These are phyloP conservation scores for Gyrodon lividus DNA, from an alignment of 768 basidiomycete species.

Conservation along the genomic window DNA sequence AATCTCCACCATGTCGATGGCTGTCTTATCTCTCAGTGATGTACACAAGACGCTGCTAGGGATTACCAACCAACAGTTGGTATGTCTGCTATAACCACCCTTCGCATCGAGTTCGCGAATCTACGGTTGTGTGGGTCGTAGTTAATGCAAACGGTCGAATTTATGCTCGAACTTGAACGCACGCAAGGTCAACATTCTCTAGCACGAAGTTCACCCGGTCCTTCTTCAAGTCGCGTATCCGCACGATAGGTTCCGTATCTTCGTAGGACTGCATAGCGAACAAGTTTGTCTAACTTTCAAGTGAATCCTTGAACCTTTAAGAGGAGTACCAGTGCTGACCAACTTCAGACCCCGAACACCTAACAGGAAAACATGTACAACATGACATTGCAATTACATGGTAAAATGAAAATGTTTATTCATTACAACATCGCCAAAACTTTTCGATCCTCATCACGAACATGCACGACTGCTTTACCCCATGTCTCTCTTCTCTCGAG, in stretches of 20 bases:
- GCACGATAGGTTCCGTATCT: slow-evolving; percentile 62
- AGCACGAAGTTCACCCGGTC: slow-evolving; percentile 90
- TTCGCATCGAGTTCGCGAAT: slow-evolving; percentile 90
- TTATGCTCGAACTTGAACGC: slow-evolving; percentile 31
- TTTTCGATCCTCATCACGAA: slow-evolving; percentile 50
- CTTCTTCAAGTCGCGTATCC: slow-evolving; percentile 80
- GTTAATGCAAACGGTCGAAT: slow-evolving; percentile 7
- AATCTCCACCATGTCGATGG: slow-evolving; percentile 96
- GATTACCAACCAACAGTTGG: slow-evolving; percentile 82
- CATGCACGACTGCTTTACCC: slow-evolving; percentile 80
- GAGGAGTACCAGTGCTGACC: too few species aligned
- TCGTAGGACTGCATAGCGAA: slow-evolving; percentile 36
- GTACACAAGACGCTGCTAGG: background rate
- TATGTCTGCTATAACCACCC: slow-evolving; percentile 95
- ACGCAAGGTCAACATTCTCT: slow-evolving; percentile 96
- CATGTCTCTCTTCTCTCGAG: slow-evolving; percentile 85
- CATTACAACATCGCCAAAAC: slow-evolving; percentile 42
- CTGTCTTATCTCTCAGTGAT: slow-evolving; percentile 40
- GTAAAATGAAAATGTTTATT: background rate
- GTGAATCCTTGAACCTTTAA: too few species aligned
- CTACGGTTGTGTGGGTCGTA: slow-evolving; percentile 40
- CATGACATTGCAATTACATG: background rate
- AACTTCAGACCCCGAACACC: background rate
- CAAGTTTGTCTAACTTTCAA: background rate
- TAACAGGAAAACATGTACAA: background rate